Base-by-base conservation (phyloP, 768 basidiomycete genomes). In the Neoboletus brunneissimus region DNA sequence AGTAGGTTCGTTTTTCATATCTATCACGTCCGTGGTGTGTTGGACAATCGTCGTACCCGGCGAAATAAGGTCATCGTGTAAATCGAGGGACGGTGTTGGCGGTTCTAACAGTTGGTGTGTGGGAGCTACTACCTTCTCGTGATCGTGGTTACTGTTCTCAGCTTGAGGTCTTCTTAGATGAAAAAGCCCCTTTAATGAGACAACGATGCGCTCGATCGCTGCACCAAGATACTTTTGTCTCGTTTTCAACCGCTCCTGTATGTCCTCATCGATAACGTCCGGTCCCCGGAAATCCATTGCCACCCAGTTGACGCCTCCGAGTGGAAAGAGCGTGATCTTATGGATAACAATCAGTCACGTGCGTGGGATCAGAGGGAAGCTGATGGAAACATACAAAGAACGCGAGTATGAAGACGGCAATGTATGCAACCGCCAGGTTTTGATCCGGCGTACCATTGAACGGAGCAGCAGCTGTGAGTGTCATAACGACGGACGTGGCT, bases 401-500 rank as follows among this genome's bases (percentile, higher is more conserved):
- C 0, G 88, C 75, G 15, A 88, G 74, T 13, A 83, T 72, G 59
- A 88, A 83, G 4, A 76, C 80, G 3, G 86, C 78, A 18, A 88
- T 79, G 63, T 89, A 89, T 0, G 86, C 86, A 23, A 89, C 77
- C 0, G 85, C 79, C 15, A 90, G 70, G 51, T 80, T 80, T 60
- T 84, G 78, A 56, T 89, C 89, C 0, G 65, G 51, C 2, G 74
- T 61, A 5, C 80, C 81, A n/a, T 77, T 77, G 71, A 91, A 91
- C 0, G 88, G 89, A 0, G 81, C 73, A 0, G 79, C 69, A 2
- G 78, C 80, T 8, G 83, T 85, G 29, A 91, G 76, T 48, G 83
- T 83, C 75, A 86, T 74, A 13, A 86, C 71, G 3, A 91, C 82
- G 1, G 86, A 77, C 0, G 81, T 88, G 3, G 89, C 87, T 89